These are phyloP conservation scores for Coriaria nepalensis DNA, from an alignment of 306 rosid genomes.

Conservation along the genomic window DNA sequence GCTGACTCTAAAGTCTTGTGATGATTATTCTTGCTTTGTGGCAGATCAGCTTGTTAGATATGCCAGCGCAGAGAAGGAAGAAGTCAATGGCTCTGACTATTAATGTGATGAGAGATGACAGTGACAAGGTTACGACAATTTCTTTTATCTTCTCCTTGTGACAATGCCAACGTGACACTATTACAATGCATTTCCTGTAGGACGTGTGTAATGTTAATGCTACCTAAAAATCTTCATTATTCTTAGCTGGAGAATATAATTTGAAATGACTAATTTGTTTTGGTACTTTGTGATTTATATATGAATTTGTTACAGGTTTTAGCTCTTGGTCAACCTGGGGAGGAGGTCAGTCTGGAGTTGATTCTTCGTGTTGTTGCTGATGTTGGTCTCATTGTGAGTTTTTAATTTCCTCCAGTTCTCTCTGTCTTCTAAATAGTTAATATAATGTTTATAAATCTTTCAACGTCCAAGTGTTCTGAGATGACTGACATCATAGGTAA, in stretches of 20 bases:
- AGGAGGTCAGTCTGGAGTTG: conserved; percentile 93
- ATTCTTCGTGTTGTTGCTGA: conserved; percentile 93
- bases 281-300: conserved; percentile 3
- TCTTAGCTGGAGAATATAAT: neutral
- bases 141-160: neutral
- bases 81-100: conserved; percentile 57
- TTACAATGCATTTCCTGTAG: conserved; percentile 1
- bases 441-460: neutral
- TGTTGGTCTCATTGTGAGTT: conserved; percentile 64
- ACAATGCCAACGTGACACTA: too few relatives aligned
- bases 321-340: conserved; percentile 75
- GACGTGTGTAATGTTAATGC: neutral
- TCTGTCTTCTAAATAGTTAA: neutral
- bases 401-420: neutral
- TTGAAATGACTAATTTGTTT: conserved; percentile 1
- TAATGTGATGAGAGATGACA: conserved; percentile 88
- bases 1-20: neutral
- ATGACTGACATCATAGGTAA: too few relatives aligned
- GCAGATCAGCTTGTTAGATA: conserved; percentile 77
- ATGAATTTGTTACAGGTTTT: conserved; percentile 44
- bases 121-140: conserved; percentile 51
- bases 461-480: too few relatives aligned
- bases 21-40: conserved; percentile 8
- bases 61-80: conserved; percentile 46
- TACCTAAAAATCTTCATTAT: too few relatives aligned